Percentiles rank a stretch among this genome's conserved stretches.
Evolutionary conservation across 495 filamentous ascomycete species (phyloP).

Genomic region (Trichoderma asperelloides): DNA sequence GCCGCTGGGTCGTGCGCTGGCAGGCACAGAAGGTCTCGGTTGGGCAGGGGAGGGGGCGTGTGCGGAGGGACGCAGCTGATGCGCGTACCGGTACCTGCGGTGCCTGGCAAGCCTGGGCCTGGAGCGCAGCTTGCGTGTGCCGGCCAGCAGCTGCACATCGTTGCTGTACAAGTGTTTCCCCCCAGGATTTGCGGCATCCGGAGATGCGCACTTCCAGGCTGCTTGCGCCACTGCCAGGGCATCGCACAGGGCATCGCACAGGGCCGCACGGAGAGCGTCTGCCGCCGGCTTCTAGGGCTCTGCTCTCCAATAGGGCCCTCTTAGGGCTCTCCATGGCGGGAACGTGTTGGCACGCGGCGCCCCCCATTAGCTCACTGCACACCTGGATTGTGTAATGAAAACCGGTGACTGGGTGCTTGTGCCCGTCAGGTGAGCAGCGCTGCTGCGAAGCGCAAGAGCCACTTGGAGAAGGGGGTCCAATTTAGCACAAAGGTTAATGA

Average conservation of each 20-base stretch:
- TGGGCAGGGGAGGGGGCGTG: background rate
- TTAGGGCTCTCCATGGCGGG: constrained; percentile 15
- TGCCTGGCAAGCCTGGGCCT: too few relatives aligned
- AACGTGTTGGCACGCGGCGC: constrained; percentile 10
- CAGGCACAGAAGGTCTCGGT: background rate
- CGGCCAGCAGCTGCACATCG: background rate
- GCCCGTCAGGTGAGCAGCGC: constrained; percentile 28
- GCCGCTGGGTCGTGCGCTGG: too few relatives aligned
- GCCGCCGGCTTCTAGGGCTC: background rate
- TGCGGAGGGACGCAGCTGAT: background rate
- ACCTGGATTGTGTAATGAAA: constrained; percentile 31
- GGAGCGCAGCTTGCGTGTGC: background rate
- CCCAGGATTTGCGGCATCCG: background rate
- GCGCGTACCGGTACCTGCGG: background rate
- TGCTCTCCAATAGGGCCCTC: constrained; percentile 1
- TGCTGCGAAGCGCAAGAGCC: background rate
- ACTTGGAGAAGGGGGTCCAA: background rate
- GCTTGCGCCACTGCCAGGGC: background rate
- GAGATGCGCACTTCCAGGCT: background rate
- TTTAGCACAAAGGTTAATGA: background rate
- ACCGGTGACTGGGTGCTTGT: constrained; percentile 24
- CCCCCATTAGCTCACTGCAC: constrained; percentile 5
- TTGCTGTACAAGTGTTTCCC: background rate
- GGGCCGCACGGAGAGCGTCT: too few relatives aligned
- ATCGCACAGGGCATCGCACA: background rate